A percentile compares a stretch with the other conserved stretches of the same genome.
Evolutionary conservation across 371 early-diverging fungal genomes (phyloP).

Genomic region (Mortierella sp.): DNA sequence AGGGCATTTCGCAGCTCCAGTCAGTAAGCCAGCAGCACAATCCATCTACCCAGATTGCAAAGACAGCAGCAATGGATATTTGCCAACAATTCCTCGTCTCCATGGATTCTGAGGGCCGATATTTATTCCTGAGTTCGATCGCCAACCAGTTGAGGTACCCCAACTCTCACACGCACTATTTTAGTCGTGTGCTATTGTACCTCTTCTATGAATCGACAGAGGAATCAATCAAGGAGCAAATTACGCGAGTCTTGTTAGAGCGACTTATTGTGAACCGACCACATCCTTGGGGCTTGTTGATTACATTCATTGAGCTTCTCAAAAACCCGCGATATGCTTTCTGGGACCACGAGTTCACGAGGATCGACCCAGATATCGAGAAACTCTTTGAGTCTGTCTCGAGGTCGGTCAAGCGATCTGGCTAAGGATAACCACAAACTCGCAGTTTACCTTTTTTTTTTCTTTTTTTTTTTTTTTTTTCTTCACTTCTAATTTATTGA

Average conservation of each 20-base stretch:
- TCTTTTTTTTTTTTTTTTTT: constrained; percentile 1
- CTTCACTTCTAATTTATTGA: neutral
- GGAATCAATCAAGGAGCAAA: constrained; percentile 92
- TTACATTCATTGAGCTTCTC: constrained; percentile 96
- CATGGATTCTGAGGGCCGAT: constrained; percentile 90
- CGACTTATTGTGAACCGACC: constrained; percentile 96
- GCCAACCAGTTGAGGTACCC: constrained; percentile 98
- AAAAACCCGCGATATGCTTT: constrained; percentile 92
- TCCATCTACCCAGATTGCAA: constrained; percentile 59
- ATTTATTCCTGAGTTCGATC: constrained; percentile 89
- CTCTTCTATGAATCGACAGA: constrained; percentile 87
- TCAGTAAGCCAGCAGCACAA: constrained; percentile 16
- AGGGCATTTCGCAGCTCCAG: constrained; percentile 75
- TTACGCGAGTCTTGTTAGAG: constrained; percentile 94
- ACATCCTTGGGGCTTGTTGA: constrained; percentile 97
- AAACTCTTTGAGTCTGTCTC: constrained; percentile 79
- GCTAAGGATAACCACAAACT: too few species aligned
- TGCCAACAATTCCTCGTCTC: constrained; percentile 82
- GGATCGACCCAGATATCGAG: constrained; percentile 79
- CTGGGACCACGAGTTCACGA: constrained; percentile 86
- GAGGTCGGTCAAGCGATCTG: constrained; percentile 56
- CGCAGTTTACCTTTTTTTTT: neutral
- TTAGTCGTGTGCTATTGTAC: constrained; percentile 86
- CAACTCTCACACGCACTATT: constrained; percentile 96
- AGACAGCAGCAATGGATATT: constrained; percentile 85